A percentile compares a stretch with the other conserved stretches of the same genome.
These are phyloP conservation scores for Sporothrix curviconia DNA, from an alignment of 2,329 filamentous ascomycete genomes.

Conservation along the genomic window DNA sequence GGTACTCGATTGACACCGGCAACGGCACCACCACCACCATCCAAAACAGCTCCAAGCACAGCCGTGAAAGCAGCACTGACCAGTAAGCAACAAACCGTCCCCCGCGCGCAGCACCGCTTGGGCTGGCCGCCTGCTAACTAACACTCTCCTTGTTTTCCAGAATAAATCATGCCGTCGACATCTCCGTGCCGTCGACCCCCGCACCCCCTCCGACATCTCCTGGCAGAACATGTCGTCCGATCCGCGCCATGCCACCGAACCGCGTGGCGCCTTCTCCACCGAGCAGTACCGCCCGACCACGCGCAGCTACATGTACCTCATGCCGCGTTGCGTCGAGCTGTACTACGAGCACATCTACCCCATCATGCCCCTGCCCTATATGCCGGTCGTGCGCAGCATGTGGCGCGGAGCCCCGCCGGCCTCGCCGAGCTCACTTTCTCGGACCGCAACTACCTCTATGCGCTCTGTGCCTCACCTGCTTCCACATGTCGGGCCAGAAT, in stretches of 20 bases:
- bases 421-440: slow-evolving; percentile 31
- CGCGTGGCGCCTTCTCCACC: slow-evolving; percentile 33
- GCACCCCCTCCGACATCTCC: slow-evolving; percentile 23
- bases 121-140: background rate
- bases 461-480: slow-evolving; percentile 52
- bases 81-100: background rate
- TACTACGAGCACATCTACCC: slow-evolving; percentile 58
- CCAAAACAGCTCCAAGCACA: slow-evolving; percentile 29
- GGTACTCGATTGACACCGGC: slow-evolving; percentile 26
- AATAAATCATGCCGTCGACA: slow-evolving; percentile 12
- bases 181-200: slow-evolving; percentile 18
- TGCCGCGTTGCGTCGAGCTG: slow-evolving; percentile 52
- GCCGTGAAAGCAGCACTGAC: slow-evolving; percentile 34
- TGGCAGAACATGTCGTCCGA: slow-evolving; percentile 28
- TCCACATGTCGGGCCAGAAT: slow-evolving; percentile 41
- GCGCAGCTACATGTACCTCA: slow-evolving; percentile 39
- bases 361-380: slow-evolving; percentile 56
- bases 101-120: background rate
- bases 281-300: slow-evolving; percentile 37
- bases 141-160: too few species aligned
- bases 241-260: slow-evolving; percentile 29
- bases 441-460: slow-evolving; percentile 44
- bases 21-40: background rate
- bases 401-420: slow-evolving; percentile 32
- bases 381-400: slow-evolving; percentile 47